Conservation (phyloP, 345 rosid genomes). For the Arabis hirsuta region DNA sequence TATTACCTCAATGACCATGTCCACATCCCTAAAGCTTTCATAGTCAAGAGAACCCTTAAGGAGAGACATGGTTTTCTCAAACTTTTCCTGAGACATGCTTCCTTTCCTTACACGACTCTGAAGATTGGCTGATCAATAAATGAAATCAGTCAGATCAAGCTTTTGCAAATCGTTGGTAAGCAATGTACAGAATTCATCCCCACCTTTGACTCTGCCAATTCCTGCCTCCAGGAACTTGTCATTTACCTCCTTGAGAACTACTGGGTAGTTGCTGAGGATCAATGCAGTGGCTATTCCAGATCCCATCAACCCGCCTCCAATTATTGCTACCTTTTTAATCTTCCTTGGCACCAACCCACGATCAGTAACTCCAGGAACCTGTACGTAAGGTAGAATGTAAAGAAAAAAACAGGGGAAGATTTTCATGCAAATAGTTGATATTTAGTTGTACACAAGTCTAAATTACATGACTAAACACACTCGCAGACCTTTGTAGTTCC, state of each 20-base stretch:
- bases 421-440: conserved; percentile 11
- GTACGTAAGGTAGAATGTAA: conserved; percentile 29
- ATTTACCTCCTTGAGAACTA: conserved; percentile 89
- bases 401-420: background rate
- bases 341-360: conserved; percentile 70
- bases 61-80: conserved; percentile 76
- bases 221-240: conserved; percentile 89
- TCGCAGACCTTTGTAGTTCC: conserved; percentile 78
- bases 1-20: conserved; percentile 93
- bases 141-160: conserved; percentile 34
- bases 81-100: conserved; percentile 75
- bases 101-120: conserved; percentile 91
- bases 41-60: conserved; percentile 83
- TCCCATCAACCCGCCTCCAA: conserved; percentile 99
- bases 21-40: conserved; percentile 85
- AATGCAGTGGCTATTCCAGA: conserved; percentile 97
- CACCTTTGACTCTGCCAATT: conserved; percentile 82
- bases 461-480: conserved; percentile 16
- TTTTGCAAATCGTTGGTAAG: conserved; percentile 22
- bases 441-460: conserved; percentile 15
- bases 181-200: conserved; percentile 25
- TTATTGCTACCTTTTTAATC: conserved; percentile 79
- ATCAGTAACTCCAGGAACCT: conserved; percentile 95
- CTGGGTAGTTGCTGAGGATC: conserved; percentile 78
- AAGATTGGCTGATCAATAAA: conserved; percentile 69